Evolutionary conservation across 2,329 filamentous ascomycete species (phyloP), one percentile per base, ranked within the genome.

Genomic region (Bipolaris victoriae): DNA sequence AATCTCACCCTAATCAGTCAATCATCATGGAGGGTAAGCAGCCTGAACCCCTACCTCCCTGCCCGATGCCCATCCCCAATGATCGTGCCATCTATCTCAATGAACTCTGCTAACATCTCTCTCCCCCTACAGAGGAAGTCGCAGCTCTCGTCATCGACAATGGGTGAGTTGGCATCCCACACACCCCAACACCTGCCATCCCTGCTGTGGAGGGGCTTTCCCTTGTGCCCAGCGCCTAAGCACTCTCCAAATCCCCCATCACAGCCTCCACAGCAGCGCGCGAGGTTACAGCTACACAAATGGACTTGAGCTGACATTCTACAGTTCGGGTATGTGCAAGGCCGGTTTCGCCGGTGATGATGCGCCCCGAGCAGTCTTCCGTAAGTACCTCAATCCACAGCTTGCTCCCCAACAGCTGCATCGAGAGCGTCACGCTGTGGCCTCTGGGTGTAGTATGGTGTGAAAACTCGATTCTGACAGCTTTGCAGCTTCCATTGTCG

Each of bases 131-230:
- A 98, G 95, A 99, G 88, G 95, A 99, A 92, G 95, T 99, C 84
- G 95, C 95, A 83, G 95, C 95, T 83, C 93, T 99, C 91, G 95
- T 99, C 84, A 98, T 99, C 86, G 95, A 99, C 93, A 99, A 99
- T 98, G 95, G 95, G 95, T 99, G 94, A 91, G 93, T 85, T 62
- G 59, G 76, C 49, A 53, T 36, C 64, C 64, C 68, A 67, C 60
- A 63, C 63, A 72, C 77, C 67, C 57, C 57, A 67, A 61, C 64
- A 55, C 62, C 26, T 66, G 65, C 67, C 66, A 72, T 73, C 72
- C 68, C 68, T 71, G 73, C 68, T 66, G 72, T 73, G 69, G 75
- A 75, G 74, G 71, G 73, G 72, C 69, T 68, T 49, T 68, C 68
- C 62, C 67, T 67, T 61, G 54, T 58, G 60, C 55, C 10, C 66